Percentiles rank a stretch among this genome's conserved stretches.
These are phyloP conservation scores for Voacanga thouarsii DNA, from an alignment of 257 asterid genomes.

Conservation along the genomic window DNA sequence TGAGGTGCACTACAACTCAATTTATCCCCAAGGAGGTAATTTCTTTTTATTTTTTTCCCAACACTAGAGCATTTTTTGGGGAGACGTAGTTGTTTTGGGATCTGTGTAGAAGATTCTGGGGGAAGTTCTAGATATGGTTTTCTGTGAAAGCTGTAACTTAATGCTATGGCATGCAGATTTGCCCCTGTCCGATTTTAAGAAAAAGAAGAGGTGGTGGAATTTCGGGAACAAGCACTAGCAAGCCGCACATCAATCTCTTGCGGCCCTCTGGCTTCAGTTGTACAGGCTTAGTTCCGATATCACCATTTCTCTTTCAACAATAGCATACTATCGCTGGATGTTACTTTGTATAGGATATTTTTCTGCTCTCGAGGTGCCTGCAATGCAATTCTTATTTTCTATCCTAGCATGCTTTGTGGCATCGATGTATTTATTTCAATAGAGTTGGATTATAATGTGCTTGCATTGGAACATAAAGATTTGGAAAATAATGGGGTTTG, in stretches of 20 bases:
- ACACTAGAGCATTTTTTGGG: not conserved
- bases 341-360: constrained; percentile 2
- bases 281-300: constrained; percentile 18
- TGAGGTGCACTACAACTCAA: constrained; percentile 96
- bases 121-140: not conserved
- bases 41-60: not conserved
- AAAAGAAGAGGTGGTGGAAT: constrained; percentile 93
- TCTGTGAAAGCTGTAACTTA: not conserved
- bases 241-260: not conserved
- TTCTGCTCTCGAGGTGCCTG: not conserved
- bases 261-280: constrained; percentile 16
- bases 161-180: constrained; percentile 43
- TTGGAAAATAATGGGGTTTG: not conserved
- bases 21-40: constrained; percentile 90
- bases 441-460: not conserved
- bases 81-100: not conserved
- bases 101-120: not conserved
- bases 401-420: constrained; percentile 8
- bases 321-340: not conserved
- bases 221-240: constrained; percentile 65
- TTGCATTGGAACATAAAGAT: not conserved
- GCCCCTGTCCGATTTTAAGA: constrained; percentile 57
- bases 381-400: constrained; percentile 15
- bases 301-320: not conserved
- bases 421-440: not conserved